Conservation (phyloP, 352 stramenopile species). For the Globisporangium nunn region DNA sequence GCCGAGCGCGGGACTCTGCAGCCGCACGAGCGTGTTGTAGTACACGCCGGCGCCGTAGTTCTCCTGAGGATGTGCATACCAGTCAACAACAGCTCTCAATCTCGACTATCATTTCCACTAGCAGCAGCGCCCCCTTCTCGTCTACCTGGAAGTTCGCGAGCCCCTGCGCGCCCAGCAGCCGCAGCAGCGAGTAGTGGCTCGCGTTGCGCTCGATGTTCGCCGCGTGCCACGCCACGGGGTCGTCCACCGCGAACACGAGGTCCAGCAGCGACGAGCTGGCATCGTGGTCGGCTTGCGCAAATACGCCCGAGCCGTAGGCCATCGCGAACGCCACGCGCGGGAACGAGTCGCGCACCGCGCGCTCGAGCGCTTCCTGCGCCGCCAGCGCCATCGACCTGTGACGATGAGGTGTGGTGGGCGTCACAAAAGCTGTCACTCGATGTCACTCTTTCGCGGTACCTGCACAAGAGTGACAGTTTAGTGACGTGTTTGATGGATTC, state of each 20-base stretch:
- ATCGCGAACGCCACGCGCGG: slow-evolving; percentile 71
- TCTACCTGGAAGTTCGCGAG: slow-evolving; percentile 51
- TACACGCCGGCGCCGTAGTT: slow-evolving; percentile 78
- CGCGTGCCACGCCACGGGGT: slow-evolving; percentile 74
- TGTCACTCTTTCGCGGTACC: background rate
- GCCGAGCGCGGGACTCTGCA: slow-evolving; percentile 45
- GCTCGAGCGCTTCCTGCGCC: slow-evolving; percentile 18
- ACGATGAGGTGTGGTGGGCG: background rate
- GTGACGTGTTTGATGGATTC: no score
- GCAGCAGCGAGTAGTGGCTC: slow-evolving; percentile 76
- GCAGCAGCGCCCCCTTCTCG: no score
- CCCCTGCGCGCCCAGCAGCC: slow-evolving; percentile 48
- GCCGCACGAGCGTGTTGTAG: slow-evolving; percentile 80
- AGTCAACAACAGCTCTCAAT: no score
- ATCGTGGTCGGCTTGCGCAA: slow-evolving; percentile 73
- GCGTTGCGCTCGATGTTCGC: slow-evolving; percentile 72
- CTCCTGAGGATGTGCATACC: slow-evolving; percentile 19
- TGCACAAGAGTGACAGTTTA: no score
- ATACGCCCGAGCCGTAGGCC: slow-evolving; percentile 81
- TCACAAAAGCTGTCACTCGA: background rate
- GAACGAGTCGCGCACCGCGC: slow-evolving; percentile 57
- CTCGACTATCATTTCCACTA: no score
- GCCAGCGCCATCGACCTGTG: background rate
- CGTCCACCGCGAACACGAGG: slow-evolving; percentile 83
- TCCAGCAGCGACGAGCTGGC: slow-evolving; percentile 79